Evolutionary conservation across 371 early-diverging fungal genomes (phyloP), one percentile per base, ranked within the genome.

Genomic region (Mortierella sp.): DNA sequence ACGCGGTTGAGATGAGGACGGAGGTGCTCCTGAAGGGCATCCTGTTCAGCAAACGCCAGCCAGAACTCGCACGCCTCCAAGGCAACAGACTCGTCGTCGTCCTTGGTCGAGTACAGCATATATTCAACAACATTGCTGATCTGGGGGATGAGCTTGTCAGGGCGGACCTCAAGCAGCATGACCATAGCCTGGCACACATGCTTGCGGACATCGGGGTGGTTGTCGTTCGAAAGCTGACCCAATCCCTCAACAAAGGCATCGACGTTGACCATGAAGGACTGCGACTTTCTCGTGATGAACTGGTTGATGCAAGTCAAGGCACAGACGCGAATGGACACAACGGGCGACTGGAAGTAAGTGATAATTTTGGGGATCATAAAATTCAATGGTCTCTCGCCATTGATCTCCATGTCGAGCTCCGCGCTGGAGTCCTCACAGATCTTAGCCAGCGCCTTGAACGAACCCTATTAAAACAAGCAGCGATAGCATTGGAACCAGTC

Each of bases 41-140:
- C 93, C 64, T 93, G 94, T 79, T 99, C 99, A 42, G 95, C 95
- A 83, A 97, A 93, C 34, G 93, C 92, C 30, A 97, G 81, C 97
- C 97, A 99, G 80, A 99, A 98, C 80, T 99, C 99, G 81, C 95
- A 94, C 9, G 98, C 97, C 80, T 97, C 98, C 59, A 96, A 82
- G 19, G 98, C 97, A 31, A 98, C 89, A 41, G 84, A 80, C 26
- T 89, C 82, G 50, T 96, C 95, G 30, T 91, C 90, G 52, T 88
- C 90, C 76, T 90, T 88, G 21, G 94, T 96, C 62, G 92, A 93
- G 75, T 87, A 89, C n/a, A 99, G 85, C 95, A 99, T 97, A 81
- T 95, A 99, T 59, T 92, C 87, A 46, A 94, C 92, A 31, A 98
- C 84, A 69, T 89, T 87, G 62, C 88, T 86, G 79, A 98, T 86